Conservation (phyloP, 805 yeast genomes). For the Candida yuanshanica region DNA sequence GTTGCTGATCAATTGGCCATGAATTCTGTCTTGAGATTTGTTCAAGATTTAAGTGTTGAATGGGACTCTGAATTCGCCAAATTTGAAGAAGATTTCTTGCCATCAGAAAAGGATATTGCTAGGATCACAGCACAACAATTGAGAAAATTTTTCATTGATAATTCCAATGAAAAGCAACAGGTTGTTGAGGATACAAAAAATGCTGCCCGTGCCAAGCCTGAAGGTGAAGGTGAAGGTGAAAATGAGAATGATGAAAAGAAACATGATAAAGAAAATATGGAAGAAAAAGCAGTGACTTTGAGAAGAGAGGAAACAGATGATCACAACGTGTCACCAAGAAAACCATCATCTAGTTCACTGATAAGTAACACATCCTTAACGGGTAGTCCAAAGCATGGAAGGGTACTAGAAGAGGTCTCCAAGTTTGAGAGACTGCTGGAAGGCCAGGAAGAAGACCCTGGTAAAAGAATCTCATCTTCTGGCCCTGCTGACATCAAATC, state of each 20-base stretch:
- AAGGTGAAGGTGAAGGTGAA: slow-evolving; percentile 4
- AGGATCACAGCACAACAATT: slow-evolving; percentile 85
- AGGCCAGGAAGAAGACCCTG: slow-evolving; percentile 13
- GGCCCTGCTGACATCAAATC: slow-evolving; percentile 1
- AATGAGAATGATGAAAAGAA: slow-evolving; percentile 10
- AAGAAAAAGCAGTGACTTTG: neutral
- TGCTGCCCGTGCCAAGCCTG: neutral
- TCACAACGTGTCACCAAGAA: neutral
- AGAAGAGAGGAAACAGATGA: neutral
- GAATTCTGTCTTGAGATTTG: slow-evolving; percentile 60
- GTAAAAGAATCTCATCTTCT: slow-evolving; percentile 10
- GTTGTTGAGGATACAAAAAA: slow-evolving; percentile 14
- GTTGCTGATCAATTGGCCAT: slow-evolving; percentile 66
- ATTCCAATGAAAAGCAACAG: slow-evolving; percentile 26
- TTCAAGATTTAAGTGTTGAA: slow-evolving; percentile 75
- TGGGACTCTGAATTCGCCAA: slow-evolving; percentile 85
- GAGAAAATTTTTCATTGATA: slow-evolving; percentile 64
- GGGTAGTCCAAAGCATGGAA: slow-evolving; percentile 20
- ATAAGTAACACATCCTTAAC: neutral
- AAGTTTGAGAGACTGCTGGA: slow-evolving; percentile 26
- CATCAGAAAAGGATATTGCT: slow-evolving; percentile 90
- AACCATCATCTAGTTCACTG: neutral
- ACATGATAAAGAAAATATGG: neutral
- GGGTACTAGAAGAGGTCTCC: slow-evolving; percentile 25
- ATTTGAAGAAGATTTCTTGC: slow-evolving; percentile 74